Evolutionary conservation across 331 rosid genomes (phyloP).

Genomic region (Malus hybrid): DNA sequence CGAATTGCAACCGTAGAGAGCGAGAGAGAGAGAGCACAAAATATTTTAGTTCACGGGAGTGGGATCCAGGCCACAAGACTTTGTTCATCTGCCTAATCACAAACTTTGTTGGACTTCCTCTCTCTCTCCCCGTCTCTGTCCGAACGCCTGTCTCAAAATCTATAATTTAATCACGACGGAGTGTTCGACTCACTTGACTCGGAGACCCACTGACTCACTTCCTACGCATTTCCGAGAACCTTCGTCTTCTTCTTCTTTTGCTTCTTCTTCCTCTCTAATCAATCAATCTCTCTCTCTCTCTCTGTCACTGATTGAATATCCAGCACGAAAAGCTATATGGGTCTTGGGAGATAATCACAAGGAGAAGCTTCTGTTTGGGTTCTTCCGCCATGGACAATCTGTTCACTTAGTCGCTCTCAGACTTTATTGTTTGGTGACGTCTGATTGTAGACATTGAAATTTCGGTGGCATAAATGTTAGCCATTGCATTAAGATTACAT

Average conservation of each 20-base stretch:
- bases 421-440: constrained; percentile 5
- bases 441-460: too few relatives aligned
- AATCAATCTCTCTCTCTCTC: too few relatives aligned
- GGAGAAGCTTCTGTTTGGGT: not conserved
- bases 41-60: not conserved
- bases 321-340: not conserved
- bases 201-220: not conserved
- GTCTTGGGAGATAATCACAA: not conserved
- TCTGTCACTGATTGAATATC: not conserved
- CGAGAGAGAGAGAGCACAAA: too few relatives aligned
- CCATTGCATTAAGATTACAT: too few relatives aligned
- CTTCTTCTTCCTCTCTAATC: not conserved
- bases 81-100: constrained; percentile 8
- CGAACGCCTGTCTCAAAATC: not conserved
- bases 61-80: constrained; percentile 38
- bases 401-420: not conserved
- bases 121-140: not conserved
- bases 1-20: constrained; percentile 2
- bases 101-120: not conserved
- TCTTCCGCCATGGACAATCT: not conserved
- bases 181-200: not conserved
- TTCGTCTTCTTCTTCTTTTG: constrained; percentile 5
- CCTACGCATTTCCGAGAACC: constrained; percentile 10
- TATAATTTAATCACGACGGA: not conserved
- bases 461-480: too few relatives aligned